Conservation (phyloP, 108 stramenopile genomes). For the Aurantiochytrium sp. region DNA sequence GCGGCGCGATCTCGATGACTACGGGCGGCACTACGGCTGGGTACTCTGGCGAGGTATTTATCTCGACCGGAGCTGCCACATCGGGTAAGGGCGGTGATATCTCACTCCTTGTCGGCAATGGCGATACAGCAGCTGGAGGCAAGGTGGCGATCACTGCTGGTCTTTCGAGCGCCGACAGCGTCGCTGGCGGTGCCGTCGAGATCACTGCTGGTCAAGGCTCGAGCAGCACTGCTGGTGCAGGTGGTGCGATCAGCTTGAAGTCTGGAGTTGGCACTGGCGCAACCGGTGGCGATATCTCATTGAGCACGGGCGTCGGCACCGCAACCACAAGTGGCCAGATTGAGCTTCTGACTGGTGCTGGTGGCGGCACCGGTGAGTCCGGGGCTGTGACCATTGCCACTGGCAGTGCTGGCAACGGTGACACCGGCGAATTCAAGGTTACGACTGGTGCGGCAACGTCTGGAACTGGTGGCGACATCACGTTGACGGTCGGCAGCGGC, state of each 20-base stretch:
- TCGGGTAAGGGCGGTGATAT: neutral
- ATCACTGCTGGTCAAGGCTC: conserved; percentile 29
- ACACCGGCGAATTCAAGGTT: conserved; percentile 20
- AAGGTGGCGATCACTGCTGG: neutral
- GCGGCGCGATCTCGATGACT: neutral
- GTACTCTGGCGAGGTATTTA: no score
- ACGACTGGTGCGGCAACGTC: conserved; percentile 24
- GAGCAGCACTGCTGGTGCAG: neutral
- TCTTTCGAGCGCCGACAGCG: neutral
- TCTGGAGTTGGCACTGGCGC: conserved; percentile 16
- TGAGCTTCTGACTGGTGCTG: conserved; percentile 24
- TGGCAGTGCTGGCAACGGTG: neutral
- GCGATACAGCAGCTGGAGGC: neutral
- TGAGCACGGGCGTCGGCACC: neutral
- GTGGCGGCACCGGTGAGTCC: conserved; percentile 24
- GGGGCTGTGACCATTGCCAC: conserved; percentile 22
- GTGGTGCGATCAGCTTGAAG: neutral
- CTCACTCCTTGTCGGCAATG: neutral
- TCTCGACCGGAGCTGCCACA: conserved; percentile 31
- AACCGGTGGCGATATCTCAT: neutral
- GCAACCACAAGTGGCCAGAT: conserved; percentile 28
- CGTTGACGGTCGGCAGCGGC: conserved; percentile 35
- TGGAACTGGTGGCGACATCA: conserved; percentile 32
- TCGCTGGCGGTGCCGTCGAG: conserved; percentile 22
- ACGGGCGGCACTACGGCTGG: no score